phyloP scores from a whole-genome alignment of 805 yeast species.

The Starmerella vaccinii region DNA sequence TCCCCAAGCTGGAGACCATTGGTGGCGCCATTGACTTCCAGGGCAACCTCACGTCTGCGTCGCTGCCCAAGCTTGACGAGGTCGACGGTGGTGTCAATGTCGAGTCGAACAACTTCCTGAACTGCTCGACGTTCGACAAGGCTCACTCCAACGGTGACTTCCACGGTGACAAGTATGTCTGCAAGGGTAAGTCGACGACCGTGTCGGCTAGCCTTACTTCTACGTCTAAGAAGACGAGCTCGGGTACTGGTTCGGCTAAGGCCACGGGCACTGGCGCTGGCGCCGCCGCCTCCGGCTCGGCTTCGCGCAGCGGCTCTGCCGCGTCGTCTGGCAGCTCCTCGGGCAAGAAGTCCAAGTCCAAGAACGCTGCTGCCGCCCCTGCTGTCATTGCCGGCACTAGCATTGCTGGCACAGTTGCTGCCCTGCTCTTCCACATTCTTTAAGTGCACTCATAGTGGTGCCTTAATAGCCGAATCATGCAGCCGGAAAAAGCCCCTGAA shows the following conservation, averaged over 20 bases:
- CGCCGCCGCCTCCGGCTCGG: constrained; percentile 11
- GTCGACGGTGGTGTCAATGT: constrained; percentile 90
- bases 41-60: constrained; percentile 75
- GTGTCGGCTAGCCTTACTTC: constrained; percentile 21
- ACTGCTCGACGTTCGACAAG: constrained; percentile 65
- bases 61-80: constrained; percentile 59
- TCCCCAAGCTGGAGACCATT: constrained; percentile 60
- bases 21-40: constrained; percentile 78
- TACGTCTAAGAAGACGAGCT: constrained; percentile 12
- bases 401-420: constrained; percentile 17
- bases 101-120: constrained; percentile 54
- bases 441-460: constrained; percentile 6
- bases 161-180: constrained; percentile 73
- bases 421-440: constrained; percentile 20
- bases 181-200: constrained; percentile 31
- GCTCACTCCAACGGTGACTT: constrained; percentile 70
- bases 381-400: constrained; percentile 19
- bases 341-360: constrained; percentile 6
- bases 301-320: constrained; percentile 8
- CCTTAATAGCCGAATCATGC: not conserved
- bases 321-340: not conserved
- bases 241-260: constrained; percentile 12
- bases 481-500: not conserved
- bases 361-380: constrained; percentile 17
- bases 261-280: constrained; percentile 10